Conservation (phyloP, 2,329 filamentous ascomycete species). For the Calonectria henricotiae region DNA sequence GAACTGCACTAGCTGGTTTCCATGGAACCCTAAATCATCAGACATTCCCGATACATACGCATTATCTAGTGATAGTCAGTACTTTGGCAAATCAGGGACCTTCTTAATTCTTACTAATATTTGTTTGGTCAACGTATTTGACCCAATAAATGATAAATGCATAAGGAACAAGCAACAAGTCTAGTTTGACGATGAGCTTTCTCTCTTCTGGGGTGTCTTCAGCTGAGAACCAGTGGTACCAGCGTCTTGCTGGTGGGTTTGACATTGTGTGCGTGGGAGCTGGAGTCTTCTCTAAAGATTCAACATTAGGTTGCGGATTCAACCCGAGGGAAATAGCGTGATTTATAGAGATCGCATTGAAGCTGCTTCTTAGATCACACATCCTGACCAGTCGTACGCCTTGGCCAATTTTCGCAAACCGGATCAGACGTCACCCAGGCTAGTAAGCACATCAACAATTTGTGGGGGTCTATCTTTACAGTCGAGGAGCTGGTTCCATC, state of each 20-base stretch:
- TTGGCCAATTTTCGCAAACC: constrained; percentile 12
- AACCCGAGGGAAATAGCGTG: neutral
- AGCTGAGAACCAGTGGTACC: constrained; percentile 65
- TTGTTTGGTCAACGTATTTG: constrained; percentile 46
- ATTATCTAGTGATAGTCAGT: constrained; percentile 38
- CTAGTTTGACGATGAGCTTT: constrained; percentile 70
- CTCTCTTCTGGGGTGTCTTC: constrained; percentile 60
- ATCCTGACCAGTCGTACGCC: neutral
- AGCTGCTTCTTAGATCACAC: neutral
- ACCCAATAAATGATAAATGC: constrained; percentile 45
- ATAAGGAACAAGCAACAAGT: constrained; percentile 71
- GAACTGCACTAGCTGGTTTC: constrained; percentile 44
- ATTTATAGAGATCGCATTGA: constrained; percentile 14
- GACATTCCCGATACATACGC: constrained; percentile 46
- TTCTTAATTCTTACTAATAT: constrained; percentile 36
- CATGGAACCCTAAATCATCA: constrained; percentile 40
- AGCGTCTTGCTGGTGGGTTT: constrained; percentile 30
- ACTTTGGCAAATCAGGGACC: rapidly evolving
- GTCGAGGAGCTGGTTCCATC: neutral
- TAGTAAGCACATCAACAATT: constrained; percentile 30
- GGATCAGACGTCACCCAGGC: constrained; percentile 27
- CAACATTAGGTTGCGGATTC: neutral
- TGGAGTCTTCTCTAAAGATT: neutral
- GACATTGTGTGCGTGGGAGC: constrained; percentile 29
- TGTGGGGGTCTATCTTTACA: constrained; percentile 14